Evolutionary conservation across 2,329 filamentous ascomycete species (phyloP), one percentile per base, ranked within the genome.

Genomic region (Fonsecaea erecta): DNA sequence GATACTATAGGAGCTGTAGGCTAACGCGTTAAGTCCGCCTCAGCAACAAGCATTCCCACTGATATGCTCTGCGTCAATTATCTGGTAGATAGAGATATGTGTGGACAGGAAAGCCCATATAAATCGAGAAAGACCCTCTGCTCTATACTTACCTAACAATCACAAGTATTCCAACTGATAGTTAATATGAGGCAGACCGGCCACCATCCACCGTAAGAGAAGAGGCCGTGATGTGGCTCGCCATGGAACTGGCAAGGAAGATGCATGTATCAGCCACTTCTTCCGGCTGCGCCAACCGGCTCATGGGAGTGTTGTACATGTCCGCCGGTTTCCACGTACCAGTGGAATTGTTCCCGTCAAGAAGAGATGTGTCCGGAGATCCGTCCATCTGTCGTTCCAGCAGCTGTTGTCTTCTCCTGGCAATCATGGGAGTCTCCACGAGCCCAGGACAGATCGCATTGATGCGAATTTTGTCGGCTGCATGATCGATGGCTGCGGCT

Each of bases 211-310:
- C 16, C 11, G 35, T 37, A 14, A 37, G 4, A 16, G 11, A 37
- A 14, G 35, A 14, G 11, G 35, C 35, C 11, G 35, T 37, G 35
- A 37, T 37, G 11, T 37, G 35, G 11, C 92, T 95, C 56, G 86
- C 87, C 82, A 96, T 93, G 71, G 96, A 92, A 73, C 91, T 96
- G 0, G 87, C 93, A 72, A 97, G 80, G 77, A 97, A 97, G 69
- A 96, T 79, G 0, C 90, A 93, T 18, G 93, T 92, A 3, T 93
- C 83, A 14, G 93, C 93, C 71, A 97, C 88, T 82, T 81, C 92
- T 76, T 93, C 93, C 12, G 92, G 88, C 70, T 30, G 48, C 12
- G 21, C 21, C n/a, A 52, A 30, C 4, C 48, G 48, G 9, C 48
- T n/a, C 21, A 52, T 24, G 12, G 48, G 48, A 2, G 21, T 52